Conservation (phyloP, 2,329 filamentous ascomycete genomes). For the Colletotrichum sp. region DNA sequence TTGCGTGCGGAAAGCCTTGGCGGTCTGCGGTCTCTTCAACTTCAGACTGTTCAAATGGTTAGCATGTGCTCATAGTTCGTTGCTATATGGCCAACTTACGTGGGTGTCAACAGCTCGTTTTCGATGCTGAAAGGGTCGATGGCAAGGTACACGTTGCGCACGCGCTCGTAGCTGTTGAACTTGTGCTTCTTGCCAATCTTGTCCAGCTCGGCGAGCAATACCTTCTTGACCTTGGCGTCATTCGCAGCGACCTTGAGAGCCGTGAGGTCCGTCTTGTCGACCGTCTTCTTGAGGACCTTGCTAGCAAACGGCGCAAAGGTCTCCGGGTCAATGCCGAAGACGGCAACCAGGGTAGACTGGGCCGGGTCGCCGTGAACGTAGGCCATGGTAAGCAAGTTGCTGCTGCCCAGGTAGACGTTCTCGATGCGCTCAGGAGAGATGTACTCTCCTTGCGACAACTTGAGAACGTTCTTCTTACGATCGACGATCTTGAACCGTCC, state of each 20-base stretch:
- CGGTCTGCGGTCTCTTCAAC: conserved; percentile 63
- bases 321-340: conserved; percentile 88
- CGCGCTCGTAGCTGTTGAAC: conserved; percentile 89
- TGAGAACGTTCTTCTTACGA: conserved; percentile 98
- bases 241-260: conserved; percentile 70
- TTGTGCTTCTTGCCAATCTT: conserved; percentile 81
- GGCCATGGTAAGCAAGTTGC: conserved; percentile 76
- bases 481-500: conserved; percentile 94
- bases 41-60: conserved; percentile 52
- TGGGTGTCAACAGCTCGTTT: conserved; percentile 87
- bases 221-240: conserved; percentile 74
- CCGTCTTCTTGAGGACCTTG: conserved; percentile 72
- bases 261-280: conserved; percentile 67
- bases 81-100: conserved; percentile 62
- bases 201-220: conserved; percentile 80
- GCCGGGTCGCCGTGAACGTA: conserved; percentile 91
- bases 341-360: conserved; percentile 80
- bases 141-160: conserved; percentile 75
- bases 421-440: conserved; percentile 97
- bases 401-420: conserved; percentile 88
- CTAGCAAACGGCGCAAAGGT: conserved; percentile 81
- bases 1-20: conserved; percentile 55
- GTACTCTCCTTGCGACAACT: conserved; percentile 97
- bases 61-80: conserved; percentile 7
- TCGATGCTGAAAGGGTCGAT: conserved; percentile 93